Evolutionary conservation across 129 eudicot genomes (phyloP).

Genomic region (Tagetes patula): DNA sequence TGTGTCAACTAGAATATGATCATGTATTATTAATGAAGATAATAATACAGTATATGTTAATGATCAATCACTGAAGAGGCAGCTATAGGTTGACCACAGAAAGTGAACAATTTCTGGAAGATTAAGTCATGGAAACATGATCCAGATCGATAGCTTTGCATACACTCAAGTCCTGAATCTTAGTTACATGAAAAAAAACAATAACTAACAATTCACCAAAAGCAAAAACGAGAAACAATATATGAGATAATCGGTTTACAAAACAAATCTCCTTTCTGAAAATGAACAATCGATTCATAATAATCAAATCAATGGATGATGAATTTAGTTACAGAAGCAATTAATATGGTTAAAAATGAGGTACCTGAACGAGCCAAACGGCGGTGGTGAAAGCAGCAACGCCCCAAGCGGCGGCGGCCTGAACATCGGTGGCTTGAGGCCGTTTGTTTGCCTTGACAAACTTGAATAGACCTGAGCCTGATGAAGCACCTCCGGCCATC

Average conservation of each 20-base stretch:
- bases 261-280: not conserved
- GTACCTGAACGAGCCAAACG: conserved; percentile 45
- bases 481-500: conserved; percentile 37
- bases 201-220: no score
- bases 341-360: not conserved
- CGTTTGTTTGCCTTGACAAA: conserved; percentile 27
- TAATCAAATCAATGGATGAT: not conserved
- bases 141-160: conserved; percentile 20
- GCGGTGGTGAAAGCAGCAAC: conserved; percentile 42
- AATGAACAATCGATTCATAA: not conserved
- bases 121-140: conserved; percentile 9
- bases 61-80: not conserved
- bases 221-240: not conserved
- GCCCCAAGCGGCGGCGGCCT: conserved; percentile 48
- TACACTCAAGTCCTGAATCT: not conserved
- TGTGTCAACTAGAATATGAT: not conserved
- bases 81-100: conserved; percentile 24
- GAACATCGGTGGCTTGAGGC: conserved; percentile 43
- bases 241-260: not conserved
- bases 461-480: conserved; percentile 28
- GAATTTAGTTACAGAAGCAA: not conserved
- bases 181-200: not conserved
- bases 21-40: not conserved
- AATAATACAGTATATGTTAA: not conserved
- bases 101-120: not conserved